Base-by-base conservation (phyloP, 306 rosid genomes). In the Sophora flavescens region DNA sequence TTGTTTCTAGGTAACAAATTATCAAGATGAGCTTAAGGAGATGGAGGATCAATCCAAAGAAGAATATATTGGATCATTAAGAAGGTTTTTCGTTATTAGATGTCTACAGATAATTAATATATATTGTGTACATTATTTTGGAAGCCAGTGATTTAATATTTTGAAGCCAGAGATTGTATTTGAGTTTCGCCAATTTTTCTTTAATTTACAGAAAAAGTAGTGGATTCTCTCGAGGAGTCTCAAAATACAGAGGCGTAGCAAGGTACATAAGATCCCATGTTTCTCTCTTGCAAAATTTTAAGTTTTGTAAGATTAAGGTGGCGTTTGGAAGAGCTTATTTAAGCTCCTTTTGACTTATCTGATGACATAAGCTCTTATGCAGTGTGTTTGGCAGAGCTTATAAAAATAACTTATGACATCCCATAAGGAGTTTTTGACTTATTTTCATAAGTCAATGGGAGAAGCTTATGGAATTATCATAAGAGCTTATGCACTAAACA, bases 151-250 rank as follows among this genome's bases (percentile, higher is more conserved):
- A 7, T 8, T 6, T 53, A 2, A 6, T 41, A 1, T 28, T 28
- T 28, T 28, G 1, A 28, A 28, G 2, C n/a, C n/a, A n/a, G n/a
- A n/a, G n/a, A 41, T 18, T 33, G 42, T 59, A 4, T 13, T 14
- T 33, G 5, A 35, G 6, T 67, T 47, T 47, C 41, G 0, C 9
- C 4, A 64, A 56, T 39, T 0, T 15, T 36, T 63, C 22, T 73
- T 16, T 5, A 16, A 42, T 71, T 5, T 70, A 65, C 86, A 95
- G 99, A 79, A 95, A 87, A 87, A 95, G 99, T 82, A 95, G 97
- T 81, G 99, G 99, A 13, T 95, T 95, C 76, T 95, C 99, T 30
- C 88, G 99, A 12, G 99, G 99, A 59, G 97, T 92, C 59, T 95
- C 99, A 6, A 95, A 92, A 72, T 95, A 92, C 50, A 89, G 99